Percentiles rank a stretch among this genome's conserved stretches.
Conservation (phyloP, 192 early-diverging fungal genomes). For the Dissophora globulifera region DNA sequence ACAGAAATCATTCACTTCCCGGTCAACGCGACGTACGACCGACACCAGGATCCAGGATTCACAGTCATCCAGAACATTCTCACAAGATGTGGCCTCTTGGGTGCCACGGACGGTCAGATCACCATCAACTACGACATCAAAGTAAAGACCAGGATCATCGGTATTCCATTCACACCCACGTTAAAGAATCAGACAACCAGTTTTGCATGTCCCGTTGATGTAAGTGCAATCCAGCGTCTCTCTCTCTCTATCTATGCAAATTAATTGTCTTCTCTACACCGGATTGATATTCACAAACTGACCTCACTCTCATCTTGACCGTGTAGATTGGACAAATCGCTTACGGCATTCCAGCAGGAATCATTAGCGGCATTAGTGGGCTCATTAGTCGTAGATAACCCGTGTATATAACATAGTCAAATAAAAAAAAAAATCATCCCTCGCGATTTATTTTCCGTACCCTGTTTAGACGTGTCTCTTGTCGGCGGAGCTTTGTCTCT, state of each 20-base stretch:
- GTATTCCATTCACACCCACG: slow-evolving; percentile 9
- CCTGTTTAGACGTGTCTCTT: too few species aligned
- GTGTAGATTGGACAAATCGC: slow-evolving; percentile 25
- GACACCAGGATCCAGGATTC: slow-evolving; percentile 29
- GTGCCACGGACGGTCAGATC: slow-evolving; percentile 1
- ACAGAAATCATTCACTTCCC: slow-evolving; percentile 20
- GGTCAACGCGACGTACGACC: slow-evolving; percentile 12
- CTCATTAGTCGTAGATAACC: neutral
- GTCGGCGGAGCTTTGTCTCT: too few species aligned
- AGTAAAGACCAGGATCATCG: slow-evolving; percentile 20
- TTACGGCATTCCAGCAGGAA: slow-evolving; percentile 14
- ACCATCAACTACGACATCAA: slow-evolving; percentile 37
- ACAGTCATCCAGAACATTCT: slow-evolving; percentile 22
- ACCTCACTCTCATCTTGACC: too few species aligned
- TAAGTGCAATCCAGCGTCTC: slow-evolving; percentile 1
- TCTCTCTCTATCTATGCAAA: too few species aligned
- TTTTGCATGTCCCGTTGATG: slow-evolving; percentile 26
- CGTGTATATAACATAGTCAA: too few species aligned
- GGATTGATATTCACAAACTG: too few species aligned
- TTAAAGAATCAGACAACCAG: slow-evolving; percentile 11
- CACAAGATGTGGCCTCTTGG: slow-evolving; percentile 26
- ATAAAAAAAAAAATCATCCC: too few species aligned
- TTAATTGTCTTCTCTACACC: too few species aligned
- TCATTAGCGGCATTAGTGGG: neutral
- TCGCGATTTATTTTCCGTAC: too few species aligned